Percentiles rank a stretch among this genome's conserved stretches.
Evolutionary conservation across 1,284 basidiomycete genomes (phyloP).

Genomic region (Boletus semigastroideus): DNA sequence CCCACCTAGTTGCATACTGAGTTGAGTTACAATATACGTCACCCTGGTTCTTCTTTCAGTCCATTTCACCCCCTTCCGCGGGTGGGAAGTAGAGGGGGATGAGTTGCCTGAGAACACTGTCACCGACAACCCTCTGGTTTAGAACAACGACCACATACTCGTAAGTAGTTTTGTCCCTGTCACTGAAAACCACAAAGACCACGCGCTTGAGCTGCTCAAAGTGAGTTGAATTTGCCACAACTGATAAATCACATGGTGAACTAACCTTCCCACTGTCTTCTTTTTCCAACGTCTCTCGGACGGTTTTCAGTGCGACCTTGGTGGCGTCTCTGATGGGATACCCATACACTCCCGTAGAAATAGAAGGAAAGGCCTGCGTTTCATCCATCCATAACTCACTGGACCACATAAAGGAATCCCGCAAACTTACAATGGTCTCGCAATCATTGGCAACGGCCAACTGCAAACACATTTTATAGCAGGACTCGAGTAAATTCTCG

Average conservation of each 20-base stretch:
- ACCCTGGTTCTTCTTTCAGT: neutral
- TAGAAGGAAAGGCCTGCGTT: conserved; percentile 71
- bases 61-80: neutral
- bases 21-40: neutral
- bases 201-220: conserved; percentile 67
- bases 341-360: conserved; percentile 79
- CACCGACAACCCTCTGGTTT: neutral
- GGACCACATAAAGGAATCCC: neutral
- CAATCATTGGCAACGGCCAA: conserved; percentile 60
- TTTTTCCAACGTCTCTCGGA: conserved; percentile 58
- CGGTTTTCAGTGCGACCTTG: conserved; percentile 61
- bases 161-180: conserved; percentile 63
- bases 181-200: conserved; percentile 71
- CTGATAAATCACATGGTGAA: conserved; percentile 8
- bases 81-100: conserved; percentile 60
- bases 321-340: conserved; percentile 77
- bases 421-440: conserved; percentile 57
- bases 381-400: neutral
- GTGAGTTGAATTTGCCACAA: neutral
- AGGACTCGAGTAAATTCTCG: conserved; percentile 62
- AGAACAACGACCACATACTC: conserved; percentile 44
- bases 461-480: conserved; percentile 69
- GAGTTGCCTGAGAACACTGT: conserved; percentile 41
- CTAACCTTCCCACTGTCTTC: conserved; percentile 50
- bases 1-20: neutral